Percentiles rank a stretch among this genome's conserved stretches.
phyloP scores from a whole-genome alignment of 2,329 filamentous ascomycete genomes.

The Ascochyta viciae-villosae region DNA sequence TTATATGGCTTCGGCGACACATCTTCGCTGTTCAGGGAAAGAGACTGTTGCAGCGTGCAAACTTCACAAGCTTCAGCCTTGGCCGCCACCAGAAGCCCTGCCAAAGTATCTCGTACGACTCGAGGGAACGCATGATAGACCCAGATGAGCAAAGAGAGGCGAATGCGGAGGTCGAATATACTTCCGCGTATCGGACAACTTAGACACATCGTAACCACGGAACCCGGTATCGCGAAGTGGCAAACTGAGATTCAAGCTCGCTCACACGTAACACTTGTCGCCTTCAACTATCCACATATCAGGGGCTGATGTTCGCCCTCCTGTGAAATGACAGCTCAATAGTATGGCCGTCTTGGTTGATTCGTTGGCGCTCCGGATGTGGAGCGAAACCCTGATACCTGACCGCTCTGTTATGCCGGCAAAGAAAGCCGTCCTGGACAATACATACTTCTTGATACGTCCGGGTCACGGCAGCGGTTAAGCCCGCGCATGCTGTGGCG shows the following conservation, averaged over 20 bases:
- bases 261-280: conserved; percentile 1
- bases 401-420: neutral
- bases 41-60: neutral
- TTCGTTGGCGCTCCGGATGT: neutral
- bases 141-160: neutral
- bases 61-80: neutral
- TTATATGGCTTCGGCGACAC: conserved; percentile 1
- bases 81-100: neutral
- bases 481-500: neutral
- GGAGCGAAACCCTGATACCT: neutral
- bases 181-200: neutral
- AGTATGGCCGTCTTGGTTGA: neutral
- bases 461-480: neutral
- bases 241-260: conserved; percentile 10
- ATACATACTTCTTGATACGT: neutral
- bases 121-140: neutral
- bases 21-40: neutral
- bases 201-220: neutral
- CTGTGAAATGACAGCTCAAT: neutral
- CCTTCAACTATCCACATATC: conserved; percentile 6
- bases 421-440: neutral
- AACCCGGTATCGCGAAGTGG: conserved; percentile 1
- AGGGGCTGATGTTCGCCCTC: conserved; percentile 4
- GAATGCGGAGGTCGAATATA: neutral
- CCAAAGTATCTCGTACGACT: neutral